phyloP scores from a whole-genome alignment of 2,329 filamentous ascomycete species.

The Diaporthe ilicicola region DNA sequence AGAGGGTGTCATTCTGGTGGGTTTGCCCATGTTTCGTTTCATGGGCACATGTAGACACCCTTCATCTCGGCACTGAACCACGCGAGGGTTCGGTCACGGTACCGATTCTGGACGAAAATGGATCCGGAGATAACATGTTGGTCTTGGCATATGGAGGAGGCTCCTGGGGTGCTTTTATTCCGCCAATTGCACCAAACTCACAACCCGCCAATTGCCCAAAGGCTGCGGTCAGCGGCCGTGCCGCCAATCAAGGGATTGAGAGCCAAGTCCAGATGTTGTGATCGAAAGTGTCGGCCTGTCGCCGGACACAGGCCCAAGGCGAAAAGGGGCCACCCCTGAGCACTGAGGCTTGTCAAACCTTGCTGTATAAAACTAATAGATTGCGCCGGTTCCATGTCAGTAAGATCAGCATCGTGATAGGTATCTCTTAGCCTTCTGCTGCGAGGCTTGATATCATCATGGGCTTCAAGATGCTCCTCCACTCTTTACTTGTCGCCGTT shows the following conservation, averaged over 20 bases:
- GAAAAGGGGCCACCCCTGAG: not conserved
- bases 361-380: slow-evolving; percentile 4
- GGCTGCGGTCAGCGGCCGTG: not conserved
- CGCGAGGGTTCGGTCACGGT: not conserved
- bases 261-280: not conserved
- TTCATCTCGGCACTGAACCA: slow-evolving; percentile 21
- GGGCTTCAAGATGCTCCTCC: slow-evolving; percentile 38
- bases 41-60: not conserved
- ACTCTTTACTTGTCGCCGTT: slow-evolving; percentile 37
- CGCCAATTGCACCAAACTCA: slow-evolving; percentile 16
- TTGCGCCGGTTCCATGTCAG: not conserved
- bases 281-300: not conserved
- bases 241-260: not conserved
- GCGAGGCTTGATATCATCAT: slow-evolving; percentile 14
- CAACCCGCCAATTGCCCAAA: not conserved
- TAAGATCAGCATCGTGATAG: not conserved
- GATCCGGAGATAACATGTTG: slow-evolving; percentile 12
- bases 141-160: slow-evolving; percentile 4
- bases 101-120: slow-evolving; percentile 18
- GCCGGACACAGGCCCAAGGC: not conserved
- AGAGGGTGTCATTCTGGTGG: slow-evolving; percentile 9
- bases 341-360: not conserved
- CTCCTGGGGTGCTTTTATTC: slow-evolving; percentile 16
- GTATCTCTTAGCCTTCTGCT: slow-evolving; percentile 7
- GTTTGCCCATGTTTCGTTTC: slow-evolving; percentile 15